Evolutionary conservation across 2,329 filamentous ascomycete genomes (phyloP), one percentile per base, ranked within the genome.

Genomic region (Lasiodiplodia sp.): DNA sequence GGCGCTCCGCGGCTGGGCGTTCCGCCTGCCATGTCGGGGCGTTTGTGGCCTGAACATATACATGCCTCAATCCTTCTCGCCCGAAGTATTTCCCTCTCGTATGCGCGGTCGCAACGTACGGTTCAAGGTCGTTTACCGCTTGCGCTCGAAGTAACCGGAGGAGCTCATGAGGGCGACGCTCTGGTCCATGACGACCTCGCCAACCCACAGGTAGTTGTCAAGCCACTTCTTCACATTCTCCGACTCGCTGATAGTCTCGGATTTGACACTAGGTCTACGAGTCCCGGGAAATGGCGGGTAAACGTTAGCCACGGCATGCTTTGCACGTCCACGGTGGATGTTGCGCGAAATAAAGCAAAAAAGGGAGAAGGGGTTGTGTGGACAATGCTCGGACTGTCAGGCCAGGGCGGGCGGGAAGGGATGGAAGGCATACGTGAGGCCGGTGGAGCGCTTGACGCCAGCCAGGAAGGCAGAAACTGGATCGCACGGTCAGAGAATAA

Each of bases 151-250:
- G 83, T 90, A 99, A 70, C 91, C 88, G 78, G 92, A 96, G 60
- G 92, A 91, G 52, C 93, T 92, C 79, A 97, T 92, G 68, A 98
- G 88, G 51, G 94, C 94, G 38, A 98, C 93, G 37, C 94, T 96
- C 84, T 96, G 92, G 81, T 99, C 96, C 94, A 99, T 97, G 72
- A 97, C 92, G 89, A 94, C 97, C 84, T 99, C 96, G 75, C 96
- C 96, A 21, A 97, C 91, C 71, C 93, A 93, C 53, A 98, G 89
- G 80, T 98, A 98, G 79, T 91, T 95, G 77, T 95, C 91, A 73
- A 98, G 89, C 94, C 94, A 98, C 77, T 90, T 91, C 79, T 91
- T 91, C 73, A 96, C 82, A 71, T 94, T 91, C 79, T 93, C 92
- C 80, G 90, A 95, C 69, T 96, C 93, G 78, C 91, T 87, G 76